Evolutionary conservation across 805 yeast species (phyloP).

Genomic region (Sugiyamaella americana): DNA sequence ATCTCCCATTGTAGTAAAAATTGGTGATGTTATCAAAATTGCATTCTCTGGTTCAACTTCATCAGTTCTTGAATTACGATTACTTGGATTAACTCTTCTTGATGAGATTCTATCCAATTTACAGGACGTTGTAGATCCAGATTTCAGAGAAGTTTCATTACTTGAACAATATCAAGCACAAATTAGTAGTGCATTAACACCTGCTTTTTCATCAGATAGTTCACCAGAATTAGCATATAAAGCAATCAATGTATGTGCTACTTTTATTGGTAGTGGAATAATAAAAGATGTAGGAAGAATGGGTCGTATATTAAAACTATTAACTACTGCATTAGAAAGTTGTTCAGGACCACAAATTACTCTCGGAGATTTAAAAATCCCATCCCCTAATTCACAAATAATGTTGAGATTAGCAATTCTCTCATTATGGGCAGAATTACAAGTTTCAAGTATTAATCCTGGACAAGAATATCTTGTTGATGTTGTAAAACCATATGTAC

Average conservation of each 20-base stretch:
- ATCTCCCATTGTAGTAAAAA: constrained; percentile 24
- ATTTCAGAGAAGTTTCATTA: constrained; percentile 62
- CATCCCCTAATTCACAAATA: constrained; percentile 32
- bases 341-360: constrained; percentile 32
- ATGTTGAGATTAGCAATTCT: constrained; percentile 35
- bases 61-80: constrained; percentile 51
- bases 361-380: constrained; percentile 33
- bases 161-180: constrained; percentile 94
- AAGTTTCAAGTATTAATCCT: constrained; percentile 24
- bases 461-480: constrained; percentile 33
- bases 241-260: constrained; percentile 74
- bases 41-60: constrained; percentile 81
- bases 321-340: constrained; percentile 63
- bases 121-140: constrained; percentile 61
- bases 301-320: constrained; percentile 54
- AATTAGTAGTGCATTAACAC: constrained; percentile 80
- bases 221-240: constrained; percentile 66
- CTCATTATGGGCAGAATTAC: constrained; percentile 39
- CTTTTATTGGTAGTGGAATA: constrained; percentile 59
- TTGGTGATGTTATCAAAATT: constrained; percentile 61
- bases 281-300: constrained; percentile 42
- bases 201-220: constrained; percentile 72
- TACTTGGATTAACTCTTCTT: constrained; percentile 60
- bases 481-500: constrained; percentile 45
- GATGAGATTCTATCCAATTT: constrained; percentile 55